Conservation (phyloP, 2,329 filamentous ascomycete species). For the Aureobasidium sp. region DNA sequence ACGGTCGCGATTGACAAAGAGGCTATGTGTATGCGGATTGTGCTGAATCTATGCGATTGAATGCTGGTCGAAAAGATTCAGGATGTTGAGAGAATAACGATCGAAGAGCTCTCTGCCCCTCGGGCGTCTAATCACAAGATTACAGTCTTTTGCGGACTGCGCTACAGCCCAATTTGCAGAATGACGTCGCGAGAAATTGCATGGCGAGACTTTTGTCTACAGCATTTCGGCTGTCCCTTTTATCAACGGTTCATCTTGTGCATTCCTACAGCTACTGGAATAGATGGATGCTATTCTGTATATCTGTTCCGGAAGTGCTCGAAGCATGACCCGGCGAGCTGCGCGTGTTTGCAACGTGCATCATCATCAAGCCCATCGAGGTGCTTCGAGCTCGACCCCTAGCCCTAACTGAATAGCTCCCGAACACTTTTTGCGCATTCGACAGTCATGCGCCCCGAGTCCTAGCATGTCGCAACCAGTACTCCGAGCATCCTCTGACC, state of each 20-base stretch:
- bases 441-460: neutral
- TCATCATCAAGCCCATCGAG: neutral
- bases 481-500: neutral
- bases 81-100: neutral
- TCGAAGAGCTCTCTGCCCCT: neutral
- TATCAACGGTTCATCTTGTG: neutral
- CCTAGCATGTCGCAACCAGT: neutral
- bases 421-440: neutral
- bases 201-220: neutral
- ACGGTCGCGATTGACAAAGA: neutral
- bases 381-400: neutral
- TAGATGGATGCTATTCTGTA: neutral
- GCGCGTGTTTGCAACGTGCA: neutral
- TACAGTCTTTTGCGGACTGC: neutral
- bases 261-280: neutral
- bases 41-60: neutral
- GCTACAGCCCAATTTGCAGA: conserved; percentile 5
- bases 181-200: conserved; percentile 6
- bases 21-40: neutral
- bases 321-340: neutral
- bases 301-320: neutral
- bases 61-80: neutral
- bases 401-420: neutral
- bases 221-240: neutral
- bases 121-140: conserved; percentile 8